A percentile compares a stretch with the other conserved stretches of the same genome.
Conservation (phyloP, 441 rosid species). For the Caryocar brasiliense region DNA sequence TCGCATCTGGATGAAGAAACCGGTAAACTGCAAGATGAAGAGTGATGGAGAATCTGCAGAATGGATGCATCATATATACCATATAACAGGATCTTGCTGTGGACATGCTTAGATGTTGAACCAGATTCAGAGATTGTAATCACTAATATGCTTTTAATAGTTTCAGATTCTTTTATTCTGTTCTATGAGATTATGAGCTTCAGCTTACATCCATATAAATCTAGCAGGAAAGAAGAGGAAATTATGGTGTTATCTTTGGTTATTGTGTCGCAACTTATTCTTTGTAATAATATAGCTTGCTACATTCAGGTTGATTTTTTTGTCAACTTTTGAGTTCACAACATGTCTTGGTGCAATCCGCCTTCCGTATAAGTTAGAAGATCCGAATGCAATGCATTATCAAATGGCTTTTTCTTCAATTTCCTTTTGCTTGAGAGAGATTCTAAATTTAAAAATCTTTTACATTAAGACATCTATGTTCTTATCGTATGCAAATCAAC, state of each 20-base stretch:
- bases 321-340: no score
- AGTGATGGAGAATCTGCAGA: conserved; percentile 2
- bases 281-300: conserved; percentile 10
- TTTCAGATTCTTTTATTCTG: conserved; percentile 21
- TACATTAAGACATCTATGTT: no score
- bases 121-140: conserved; percentile 3
- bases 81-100: background rate
- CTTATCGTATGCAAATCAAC: no score
- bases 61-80: background rate
- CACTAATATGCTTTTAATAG: conserved; percentile 1
- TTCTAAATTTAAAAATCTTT: no score
- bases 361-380: no score
- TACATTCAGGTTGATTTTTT: conserved; percentile 1
- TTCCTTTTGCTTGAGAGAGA: no score
- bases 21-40: background rate
- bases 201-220: background rate
- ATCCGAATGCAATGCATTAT: no score
- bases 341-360: no score
- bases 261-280: background rate
- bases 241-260: background rate
- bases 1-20: conserved; percentile 7
- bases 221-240: background rate
- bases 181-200: conserved; percentile 6
- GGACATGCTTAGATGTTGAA: background rate
- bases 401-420: no score